Conservation (phyloP, 495 filamentous ascomycete species). For the Immersiella caudata region DNA sequence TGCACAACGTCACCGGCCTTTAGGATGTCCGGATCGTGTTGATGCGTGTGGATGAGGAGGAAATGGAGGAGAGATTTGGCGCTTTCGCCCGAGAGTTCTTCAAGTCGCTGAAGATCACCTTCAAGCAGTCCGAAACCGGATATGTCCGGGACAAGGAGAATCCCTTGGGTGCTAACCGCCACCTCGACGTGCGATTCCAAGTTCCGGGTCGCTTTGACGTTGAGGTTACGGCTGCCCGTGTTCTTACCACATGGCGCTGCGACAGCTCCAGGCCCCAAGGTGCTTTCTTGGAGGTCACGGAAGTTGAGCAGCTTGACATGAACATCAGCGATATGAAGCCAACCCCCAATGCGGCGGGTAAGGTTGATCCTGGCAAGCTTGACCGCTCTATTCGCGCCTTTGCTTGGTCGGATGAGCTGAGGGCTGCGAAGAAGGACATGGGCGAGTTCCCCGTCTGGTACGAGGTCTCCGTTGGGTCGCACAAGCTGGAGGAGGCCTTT, state of each 20-base stretch:
- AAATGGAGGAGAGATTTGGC: conserved; percentile 31
- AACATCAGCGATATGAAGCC: background rate
- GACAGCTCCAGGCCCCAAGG: conserved; percentile 18
- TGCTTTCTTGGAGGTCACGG: conserved; percentile 44
- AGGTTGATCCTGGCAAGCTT: background rate
- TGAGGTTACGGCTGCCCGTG: conserved; percentile 35
- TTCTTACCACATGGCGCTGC: conserved; percentile 35
- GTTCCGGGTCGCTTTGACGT: conserved; percentile 22
- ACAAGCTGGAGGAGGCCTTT: background rate
- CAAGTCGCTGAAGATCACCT: conserved; percentile 42
- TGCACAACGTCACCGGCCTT: conserved; percentile 45
- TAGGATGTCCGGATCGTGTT: conserved; percentile 49
- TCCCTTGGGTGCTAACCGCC: background rate
- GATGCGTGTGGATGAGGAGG: conserved; percentile 22
- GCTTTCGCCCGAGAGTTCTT: conserved; percentile 38
- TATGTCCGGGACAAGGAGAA: conserved; percentile 1
- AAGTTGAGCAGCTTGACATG: conserved; percentile 43
- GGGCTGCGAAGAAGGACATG: background rate
- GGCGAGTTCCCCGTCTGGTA: background rate
- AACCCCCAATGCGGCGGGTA: background rate
- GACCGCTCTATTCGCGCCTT: background rate
- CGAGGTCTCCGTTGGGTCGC: background rate
- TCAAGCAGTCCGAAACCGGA: conserved; percentile 1
- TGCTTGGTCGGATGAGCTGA: background rate
- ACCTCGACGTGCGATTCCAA: conserved; percentile 17